These are phyloP conservation scores for Xylaria sp. DNA, from an alignment of 2,329 filamentous ascomycete species.

Conservation along the genomic window DNA sequence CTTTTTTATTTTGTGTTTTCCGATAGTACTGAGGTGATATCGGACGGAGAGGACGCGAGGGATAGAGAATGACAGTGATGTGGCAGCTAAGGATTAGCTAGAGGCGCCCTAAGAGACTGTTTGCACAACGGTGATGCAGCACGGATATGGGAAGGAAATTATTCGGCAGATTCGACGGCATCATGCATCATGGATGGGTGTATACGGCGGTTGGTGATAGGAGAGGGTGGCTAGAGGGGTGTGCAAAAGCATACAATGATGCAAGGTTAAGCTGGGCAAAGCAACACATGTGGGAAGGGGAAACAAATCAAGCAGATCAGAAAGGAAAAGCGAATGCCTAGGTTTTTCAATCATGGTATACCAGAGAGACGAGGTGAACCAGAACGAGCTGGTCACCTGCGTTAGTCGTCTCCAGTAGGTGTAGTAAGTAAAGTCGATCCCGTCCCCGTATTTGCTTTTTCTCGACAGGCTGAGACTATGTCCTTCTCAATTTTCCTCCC, in stretches of 20 bases:
- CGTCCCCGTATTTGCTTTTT: conserved; percentile 37
- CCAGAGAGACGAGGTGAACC: conserved; percentile 30
- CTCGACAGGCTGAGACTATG: conserved; percentile 34
- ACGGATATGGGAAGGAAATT: conserved; percentile 50
- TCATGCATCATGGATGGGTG: conserved; percentile 49
- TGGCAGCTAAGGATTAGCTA: conserved; percentile 50
- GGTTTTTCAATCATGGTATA: conserved; percentile 35
- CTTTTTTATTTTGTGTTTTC: conserved; percentile 13
- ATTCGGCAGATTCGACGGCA: conserved; percentile 49
- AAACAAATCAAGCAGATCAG: conserved; percentile 24
- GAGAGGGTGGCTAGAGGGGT: conserved; percentile 30
- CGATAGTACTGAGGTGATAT: conserved; percentile 34
- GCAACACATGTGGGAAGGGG: conserved; percentile 32
- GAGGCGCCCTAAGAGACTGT: conserved; percentile 41
- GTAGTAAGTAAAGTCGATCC: conserved; percentile 37
- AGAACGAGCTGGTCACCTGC: conserved; percentile 33
- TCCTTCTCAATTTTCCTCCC: conserved; percentile 24
- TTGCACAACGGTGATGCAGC: conserved; percentile 49
- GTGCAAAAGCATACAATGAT: conserved; percentile 25
- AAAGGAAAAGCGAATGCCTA: conserved; percentile 24
- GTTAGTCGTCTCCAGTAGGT: conserved; percentile 30
- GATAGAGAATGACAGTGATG: conserved; percentile 43
- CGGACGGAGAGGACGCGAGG: conserved; percentile 37
- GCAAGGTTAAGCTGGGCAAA: conserved; percentile 23
- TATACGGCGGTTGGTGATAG: conserved; percentile 35